Evolutionary conservation across 331 rosid species (phyloP).

Genomic region (Erythrophleum ivorense): DNA sequence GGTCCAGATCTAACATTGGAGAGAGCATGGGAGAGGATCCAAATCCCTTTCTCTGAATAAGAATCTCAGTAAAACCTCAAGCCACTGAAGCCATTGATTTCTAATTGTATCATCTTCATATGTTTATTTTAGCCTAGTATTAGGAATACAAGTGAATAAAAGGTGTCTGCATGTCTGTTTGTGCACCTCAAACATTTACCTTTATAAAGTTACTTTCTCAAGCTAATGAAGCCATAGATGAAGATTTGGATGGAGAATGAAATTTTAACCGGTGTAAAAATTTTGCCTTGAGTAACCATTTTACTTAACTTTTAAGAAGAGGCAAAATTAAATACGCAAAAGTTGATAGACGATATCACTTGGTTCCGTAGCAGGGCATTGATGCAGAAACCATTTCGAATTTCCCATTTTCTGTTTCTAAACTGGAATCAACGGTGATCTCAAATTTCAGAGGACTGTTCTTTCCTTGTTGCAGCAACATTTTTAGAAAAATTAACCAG

Average conservation of each 20-base stretch:
- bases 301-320: background rate
- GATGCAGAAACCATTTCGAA: conserved; percentile 68
- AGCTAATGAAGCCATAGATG: background rate
- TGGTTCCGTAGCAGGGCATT: conserved; percentile 57
- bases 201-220: background rate
- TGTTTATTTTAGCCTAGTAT: too few species aligned
- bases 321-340: background rate
- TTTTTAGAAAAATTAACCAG: conserved; percentile 74
- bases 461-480: conserved; percentile 67
- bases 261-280: background rate
- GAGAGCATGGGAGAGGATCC: too few species aligned
- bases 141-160: background rate
- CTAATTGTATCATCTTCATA: background rate
- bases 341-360: conserved; percentile 31
- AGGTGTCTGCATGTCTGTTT: background rate
- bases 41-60: too few species aligned
- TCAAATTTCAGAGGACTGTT: conserved; percentile 69
- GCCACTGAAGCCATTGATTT: background rate
- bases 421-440: conserved; percentile 53
- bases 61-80: background rate
- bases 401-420: conserved; percentile 66
- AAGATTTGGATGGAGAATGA: background rate
- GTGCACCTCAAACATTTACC: background rate
- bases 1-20: too few species aligned
- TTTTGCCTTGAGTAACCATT: background rate